These are phyloP conservation scores for Paratinospora sagittata DNA, from an alignment of 164 flowering plant species.

Conservation along the genomic window DNA sequence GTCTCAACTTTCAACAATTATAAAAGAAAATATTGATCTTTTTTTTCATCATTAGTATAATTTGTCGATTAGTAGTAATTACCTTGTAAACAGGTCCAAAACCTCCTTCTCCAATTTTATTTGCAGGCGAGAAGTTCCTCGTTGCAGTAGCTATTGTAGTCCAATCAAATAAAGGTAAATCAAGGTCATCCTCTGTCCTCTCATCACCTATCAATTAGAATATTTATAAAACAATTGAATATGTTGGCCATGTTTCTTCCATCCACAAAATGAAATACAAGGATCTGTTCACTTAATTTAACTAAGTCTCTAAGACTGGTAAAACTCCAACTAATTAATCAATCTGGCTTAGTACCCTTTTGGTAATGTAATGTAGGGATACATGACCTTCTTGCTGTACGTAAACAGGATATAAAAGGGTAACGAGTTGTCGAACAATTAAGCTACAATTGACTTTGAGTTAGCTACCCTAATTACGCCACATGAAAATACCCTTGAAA, in stretches of 20 bases:
- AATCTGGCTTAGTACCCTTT: too few relatives aligned
- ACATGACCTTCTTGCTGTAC: too few relatives aligned
- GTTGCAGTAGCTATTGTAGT: slow-evolving; percentile 14
- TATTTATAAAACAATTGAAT: neutral
- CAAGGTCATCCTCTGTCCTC: neutral
- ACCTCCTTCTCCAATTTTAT: slow-evolving; percentile 25
- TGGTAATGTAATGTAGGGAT: too few relatives aligned
- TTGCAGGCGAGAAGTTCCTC: slow-evolving; percentile 12
- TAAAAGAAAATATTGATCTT: neutral
- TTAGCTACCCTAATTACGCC: too few relatives aligned
- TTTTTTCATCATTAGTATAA: neutral
- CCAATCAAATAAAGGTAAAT: slow-evolving; percentile 10
- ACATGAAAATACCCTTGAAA: too few relatives aligned
- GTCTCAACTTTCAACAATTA: neutral
- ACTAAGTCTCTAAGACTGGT: too few relatives aligned
- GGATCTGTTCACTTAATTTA: too few relatives aligned
- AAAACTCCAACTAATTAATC: too few relatives aligned
- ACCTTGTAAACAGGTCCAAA: slow-evolving; percentile 24
- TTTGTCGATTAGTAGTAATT: neutral
- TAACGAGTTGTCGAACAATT: too few relatives aligned
- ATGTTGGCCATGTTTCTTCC: neutral
- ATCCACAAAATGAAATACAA: too few relatives aligned
- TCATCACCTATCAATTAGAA: neutral
- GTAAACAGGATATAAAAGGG: too few relatives aligned
- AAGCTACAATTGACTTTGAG: too few relatives aligned